These are phyloP conservation scores for Polytolypa hystricis DNA, from an alignment of 2,329 filamentous ascomycete genomes.

Conservation along the genomic window DNA sequence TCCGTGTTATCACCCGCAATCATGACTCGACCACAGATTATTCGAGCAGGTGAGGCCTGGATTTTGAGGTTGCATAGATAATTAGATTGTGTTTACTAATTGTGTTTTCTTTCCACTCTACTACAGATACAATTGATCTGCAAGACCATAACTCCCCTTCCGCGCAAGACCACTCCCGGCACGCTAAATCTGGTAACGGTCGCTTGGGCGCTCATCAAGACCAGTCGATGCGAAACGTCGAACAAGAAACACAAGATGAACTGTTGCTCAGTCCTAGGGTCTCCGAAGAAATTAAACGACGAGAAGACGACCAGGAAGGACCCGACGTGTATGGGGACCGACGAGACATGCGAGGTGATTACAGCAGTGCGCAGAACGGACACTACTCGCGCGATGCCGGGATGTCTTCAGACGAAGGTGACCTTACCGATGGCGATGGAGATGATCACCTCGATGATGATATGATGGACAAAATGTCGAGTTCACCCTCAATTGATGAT, in stretches of 20 bases:
- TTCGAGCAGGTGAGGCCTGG: slow-evolving; percentile 35
- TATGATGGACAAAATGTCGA: slow-evolving; percentile 97
- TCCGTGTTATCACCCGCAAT: slow-evolving; percentile 11
- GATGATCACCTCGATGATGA: slow-evolving; percentile 74
- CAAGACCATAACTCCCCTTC: slow-evolving; percentile 75
- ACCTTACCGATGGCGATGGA: slow-evolving; percentile 36
- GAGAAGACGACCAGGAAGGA: slow-evolving; percentile 21
- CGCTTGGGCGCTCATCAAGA: slow-evolving; percentile 71
- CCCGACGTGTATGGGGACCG: too few species aligned
- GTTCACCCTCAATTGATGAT: slow-evolving; percentile 97
- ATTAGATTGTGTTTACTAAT: too few species aligned
- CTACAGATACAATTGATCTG: slow-evolving; percentile 81
- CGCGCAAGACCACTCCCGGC: slow-evolving; percentile 65
- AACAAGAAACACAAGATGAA: slow-evolving; percentile 65
- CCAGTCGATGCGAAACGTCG: slow-evolving; percentile 68
- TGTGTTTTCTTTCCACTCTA: too few species aligned
- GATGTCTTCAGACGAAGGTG: slow-evolving; percentile 17
- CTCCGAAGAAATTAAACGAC: slow-evolving; percentile 42
- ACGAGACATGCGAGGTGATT: slow-evolving; percentile 24
- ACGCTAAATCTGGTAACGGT: slow-evolving; percentile 41
- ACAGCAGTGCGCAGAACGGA: slow-evolving; percentile 10
- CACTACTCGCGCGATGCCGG: slow-evolving; percentile 2
- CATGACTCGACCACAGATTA: slow-evolving; percentile 35
- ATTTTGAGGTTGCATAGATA: neutral
- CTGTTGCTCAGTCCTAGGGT: slow-evolving; percentile 53